phyloP scores from a whole-genome alignment of 805 yeast genomes.

The Yamadazyma laniorum region DNA sequence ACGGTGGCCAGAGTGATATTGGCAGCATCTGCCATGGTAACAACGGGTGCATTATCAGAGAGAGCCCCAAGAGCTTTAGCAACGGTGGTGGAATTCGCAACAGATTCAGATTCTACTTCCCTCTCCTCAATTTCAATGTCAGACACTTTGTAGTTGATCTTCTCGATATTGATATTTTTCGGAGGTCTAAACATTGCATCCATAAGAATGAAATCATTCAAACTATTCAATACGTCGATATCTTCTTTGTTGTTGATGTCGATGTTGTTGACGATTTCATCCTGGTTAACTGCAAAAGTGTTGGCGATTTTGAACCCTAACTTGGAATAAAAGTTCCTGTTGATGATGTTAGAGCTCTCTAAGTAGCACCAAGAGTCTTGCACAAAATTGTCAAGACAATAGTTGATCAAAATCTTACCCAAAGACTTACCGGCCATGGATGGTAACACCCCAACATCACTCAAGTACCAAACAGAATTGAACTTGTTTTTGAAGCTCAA shows the following conservation, averaged over 20 bases:
- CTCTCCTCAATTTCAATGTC: constrained; percentile 4
- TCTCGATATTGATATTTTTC: constrained; percentile 12
- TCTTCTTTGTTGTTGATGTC: constrained; percentile 14
- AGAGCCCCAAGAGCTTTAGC: constrained; percentile 1
- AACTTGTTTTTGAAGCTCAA: constrained; percentile 28
- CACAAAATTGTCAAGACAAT: constrained; percentile 47
- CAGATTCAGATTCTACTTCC: not conserved
- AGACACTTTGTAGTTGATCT: constrained; percentile 8
- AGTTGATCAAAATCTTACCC: constrained; percentile 50
- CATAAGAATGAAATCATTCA: constrained; percentile 17
- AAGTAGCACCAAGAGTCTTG: constrained; percentile 42
- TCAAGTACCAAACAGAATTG: constrained; percentile 52
- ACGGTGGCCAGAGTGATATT: constrained; percentile 5
- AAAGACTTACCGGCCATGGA: constrained; percentile 59
- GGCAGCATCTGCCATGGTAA: constrained; percentile 4
- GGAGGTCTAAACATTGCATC: constrained; percentile 22
- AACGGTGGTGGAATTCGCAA: not conserved
- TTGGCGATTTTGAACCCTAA: constrained; percentile 45
- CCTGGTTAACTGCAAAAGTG: constrained; percentile 28
- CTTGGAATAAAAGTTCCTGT: constrained; percentile 51
- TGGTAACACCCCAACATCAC: constrained; percentile 58
- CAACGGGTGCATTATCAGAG: not conserved
- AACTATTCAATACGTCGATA: constrained; percentile 12
- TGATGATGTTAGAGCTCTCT: constrained; percentile 56
- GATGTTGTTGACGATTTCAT: constrained; percentile 15